These are phyloP conservation scores for Neospermospora avenae DNA, from an alignment of 2,329 filamentous ascomycete species.

Conservation along the genomic window DNA sequence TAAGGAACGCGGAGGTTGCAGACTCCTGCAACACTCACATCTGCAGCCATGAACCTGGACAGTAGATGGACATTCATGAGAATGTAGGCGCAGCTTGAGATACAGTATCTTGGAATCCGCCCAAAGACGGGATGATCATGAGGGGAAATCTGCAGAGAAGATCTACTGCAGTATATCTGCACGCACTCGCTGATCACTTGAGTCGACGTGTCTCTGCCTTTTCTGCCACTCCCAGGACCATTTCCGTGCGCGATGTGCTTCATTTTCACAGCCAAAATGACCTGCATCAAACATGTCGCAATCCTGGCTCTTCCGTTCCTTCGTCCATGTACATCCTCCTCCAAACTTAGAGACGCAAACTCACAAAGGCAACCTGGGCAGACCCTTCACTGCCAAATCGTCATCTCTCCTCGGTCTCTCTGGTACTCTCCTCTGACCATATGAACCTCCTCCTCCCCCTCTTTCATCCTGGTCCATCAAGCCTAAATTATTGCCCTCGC, in stretches of 20 bases:
- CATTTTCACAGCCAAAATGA: neutral
- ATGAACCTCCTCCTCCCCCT: neutral
- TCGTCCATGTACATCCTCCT: neutral
- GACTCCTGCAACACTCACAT: neutral
- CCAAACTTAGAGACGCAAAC: neutral
- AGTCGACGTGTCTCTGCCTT: neutral
- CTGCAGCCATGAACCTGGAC: neutral
- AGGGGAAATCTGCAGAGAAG: neutral
- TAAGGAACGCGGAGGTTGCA: neutral
- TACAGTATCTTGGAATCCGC: neutral
- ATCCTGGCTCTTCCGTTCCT: neutral
- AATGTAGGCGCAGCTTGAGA: neutral
- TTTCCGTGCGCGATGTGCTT: neutral
- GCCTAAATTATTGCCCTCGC: constrained; percentile 35
- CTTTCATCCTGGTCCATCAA: constrained; percentile 1
- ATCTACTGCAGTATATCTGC: neutral
- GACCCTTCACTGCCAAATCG: neutral
- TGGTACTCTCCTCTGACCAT: neutral
- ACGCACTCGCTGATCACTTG: neutral
- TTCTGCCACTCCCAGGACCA: neutral
- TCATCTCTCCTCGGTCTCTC: constrained; percentile 1
- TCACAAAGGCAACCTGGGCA: constrained; percentile 9
- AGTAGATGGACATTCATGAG: neutral
- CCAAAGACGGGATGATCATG: neutral
- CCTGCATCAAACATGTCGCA: neutral